Conservation (phyloP, 345 rosid genomes). For the Eucalyptus camaldulensis region DNA sequence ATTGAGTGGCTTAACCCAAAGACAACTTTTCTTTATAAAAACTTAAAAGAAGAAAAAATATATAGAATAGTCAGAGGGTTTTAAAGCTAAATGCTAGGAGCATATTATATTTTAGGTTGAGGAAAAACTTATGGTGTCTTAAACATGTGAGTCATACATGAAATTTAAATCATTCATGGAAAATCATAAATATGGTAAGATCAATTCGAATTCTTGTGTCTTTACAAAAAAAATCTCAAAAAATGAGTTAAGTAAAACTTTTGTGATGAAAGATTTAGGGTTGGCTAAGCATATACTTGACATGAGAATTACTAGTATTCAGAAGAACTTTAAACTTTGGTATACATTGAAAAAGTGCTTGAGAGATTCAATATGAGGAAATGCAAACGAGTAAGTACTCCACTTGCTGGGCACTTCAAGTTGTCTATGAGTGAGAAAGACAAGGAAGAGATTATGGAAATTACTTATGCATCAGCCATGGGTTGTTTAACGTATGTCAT, state of each 20-base stretch:
- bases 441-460: not conserved
- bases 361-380: not conserved
- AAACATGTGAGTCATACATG: not conserved
- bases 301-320: too few species aligned
- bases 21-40: too few species aligned
- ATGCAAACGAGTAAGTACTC: not conserved
- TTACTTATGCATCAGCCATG: not conserved
- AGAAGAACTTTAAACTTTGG: rapidly evolving
- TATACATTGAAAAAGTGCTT: not conserved
- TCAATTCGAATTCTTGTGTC: too few species aligned
- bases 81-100: not conserved
- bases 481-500: not conserved
- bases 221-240: too few species aligned
- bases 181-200: too few species aligned
- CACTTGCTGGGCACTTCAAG: not conserved
- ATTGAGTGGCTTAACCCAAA: not conserved
- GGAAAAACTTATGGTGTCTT: not conserved
- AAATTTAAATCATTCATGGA: not conserved
- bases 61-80: not conserved
- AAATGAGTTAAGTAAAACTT: not conserved
- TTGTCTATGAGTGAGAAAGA: not conserved
- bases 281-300: not conserved
- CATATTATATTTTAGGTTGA: not conserved
- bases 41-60: too few species aligned
- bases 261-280: not conserved